Conservation (phyloP, 2,329 filamentous ascomycete genomes). For the Elsinoe perseae region DNA sequence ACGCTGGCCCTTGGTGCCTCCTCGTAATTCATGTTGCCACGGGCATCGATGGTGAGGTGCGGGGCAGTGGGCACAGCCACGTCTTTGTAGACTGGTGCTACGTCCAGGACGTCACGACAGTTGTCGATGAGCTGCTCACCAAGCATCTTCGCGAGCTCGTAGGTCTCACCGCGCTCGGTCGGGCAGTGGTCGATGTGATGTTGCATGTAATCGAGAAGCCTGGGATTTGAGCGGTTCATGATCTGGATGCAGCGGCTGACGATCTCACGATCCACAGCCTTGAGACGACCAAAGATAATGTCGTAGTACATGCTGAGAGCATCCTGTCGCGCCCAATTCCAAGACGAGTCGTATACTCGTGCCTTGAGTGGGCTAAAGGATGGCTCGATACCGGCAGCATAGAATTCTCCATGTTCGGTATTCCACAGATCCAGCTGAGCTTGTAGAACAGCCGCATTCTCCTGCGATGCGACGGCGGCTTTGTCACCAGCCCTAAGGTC, state of each 20-base stretch:
- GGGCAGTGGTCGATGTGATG: conserved; percentile 99
- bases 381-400: conserved; percentile 87
- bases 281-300: conserved; percentile 91
- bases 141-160: conserved; percentile 92
- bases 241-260: conserved; percentile 97
- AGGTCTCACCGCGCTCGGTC: conserved; percentile 92
- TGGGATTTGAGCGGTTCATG: conserved; percentile 98
- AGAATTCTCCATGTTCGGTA: conserved; percentile 92
- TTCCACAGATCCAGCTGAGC: conserved; percentile 92
- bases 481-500: conserved; percentile 96
- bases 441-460: conserved; percentile 81
- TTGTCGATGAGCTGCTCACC: conserved; percentile 93
- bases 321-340: conserved; percentile 99
- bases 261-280: conserved; percentile 92
- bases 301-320: conserved; percentile 98
- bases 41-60: conserved; percentile 82
- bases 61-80: conserved; percentile 87
- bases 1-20: conserved; percentile 81
- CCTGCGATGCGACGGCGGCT: conserved; percentile 73
- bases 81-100: conserved; percentile 89
- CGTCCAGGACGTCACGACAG: conserved; percentile 82
- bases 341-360: conserved; percentile 92
- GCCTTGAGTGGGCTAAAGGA: conserved; percentile 91
- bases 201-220: conserved; percentile 97
- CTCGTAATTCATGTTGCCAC: conserved; percentile 86